These are phyloP conservation scores for Eremothecium sinecaudum DNA, from an alignment of 1,139 yeast genomes.

Conservation along the genomic window DNA sequence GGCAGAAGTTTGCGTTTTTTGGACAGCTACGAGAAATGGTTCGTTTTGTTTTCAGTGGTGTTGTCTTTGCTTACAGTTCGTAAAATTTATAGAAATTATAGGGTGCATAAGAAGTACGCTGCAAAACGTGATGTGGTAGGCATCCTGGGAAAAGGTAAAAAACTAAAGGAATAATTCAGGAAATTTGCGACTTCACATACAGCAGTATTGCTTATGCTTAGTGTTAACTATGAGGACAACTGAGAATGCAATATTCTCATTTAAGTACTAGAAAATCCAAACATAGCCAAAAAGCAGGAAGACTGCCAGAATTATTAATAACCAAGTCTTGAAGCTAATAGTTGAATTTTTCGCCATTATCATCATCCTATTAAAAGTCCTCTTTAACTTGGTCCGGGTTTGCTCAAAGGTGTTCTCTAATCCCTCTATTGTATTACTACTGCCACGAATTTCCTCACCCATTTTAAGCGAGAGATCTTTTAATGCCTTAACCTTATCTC, in stretches of 20 bases:
- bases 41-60: too few species aligned
- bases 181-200: too few species aligned
- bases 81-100: constrained; percentile 6
- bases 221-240: too few species aligned
- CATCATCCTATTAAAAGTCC: constrained; percentile 65
- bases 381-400: constrained; percentile 43
- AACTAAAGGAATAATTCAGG: constrained; percentile 7
- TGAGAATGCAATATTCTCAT: too few species aligned
- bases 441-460: constrained; percentile 78
- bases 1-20: constrained; percentile 34
- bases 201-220: too few species aligned
- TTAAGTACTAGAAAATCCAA: constrained; percentile 46
- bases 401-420: constrained; percentile 42
- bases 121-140: constrained; percentile 21
- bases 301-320: constrained; percentile 52
- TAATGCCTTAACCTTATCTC: constrained; percentile 58
- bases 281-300: constrained; percentile 67
- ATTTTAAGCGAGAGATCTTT: constrained; percentile 64
- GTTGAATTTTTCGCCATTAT: constrained; percentile 78
- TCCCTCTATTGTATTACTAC: constrained; percentile 52
- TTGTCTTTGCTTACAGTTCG: too few species aligned
- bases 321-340: constrained; percentile 73
- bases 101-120: constrained; percentile 13
- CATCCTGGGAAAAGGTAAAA: constrained; percentile 15
- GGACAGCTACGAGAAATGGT: too few species aligned